Conservation (phyloP, 2,329 filamentous ascomycete species). For the Fusarium nygamai region DNA sequence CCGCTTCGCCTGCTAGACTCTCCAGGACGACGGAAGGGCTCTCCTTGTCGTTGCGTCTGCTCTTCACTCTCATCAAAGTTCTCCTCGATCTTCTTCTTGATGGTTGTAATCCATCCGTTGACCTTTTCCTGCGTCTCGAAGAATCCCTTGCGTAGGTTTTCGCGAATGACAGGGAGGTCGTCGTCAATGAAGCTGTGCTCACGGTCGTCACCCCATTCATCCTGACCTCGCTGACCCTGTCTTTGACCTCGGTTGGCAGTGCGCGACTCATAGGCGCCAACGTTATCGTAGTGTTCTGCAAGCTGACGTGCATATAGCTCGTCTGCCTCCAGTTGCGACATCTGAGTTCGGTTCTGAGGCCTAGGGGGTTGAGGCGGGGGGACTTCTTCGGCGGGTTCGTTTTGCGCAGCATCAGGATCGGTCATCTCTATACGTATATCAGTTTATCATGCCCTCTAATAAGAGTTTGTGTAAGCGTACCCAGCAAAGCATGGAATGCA, state of each 20-base stretch:
- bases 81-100: conserved; percentile 94
- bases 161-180: conserved; percentile 90
- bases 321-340: conserved; percentile 88
- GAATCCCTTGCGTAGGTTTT: conserved; percentile 95
- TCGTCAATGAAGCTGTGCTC: conserved; percentile 96
- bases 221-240: conserved; percentile 49
- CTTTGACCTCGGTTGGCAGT: conserved; percentile 59
- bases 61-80: conserved; percentile 79
- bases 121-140: conserved; percentile 92
- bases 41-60: conserved; percentile 42
- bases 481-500: conserved; percentile 93
- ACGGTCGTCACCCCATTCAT: conserved; percentile 64
- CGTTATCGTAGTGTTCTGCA: conserved; percentile 85
- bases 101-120: conserved; percentile 88
- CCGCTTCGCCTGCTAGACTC: conserved; percentile 77
- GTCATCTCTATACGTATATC: conserved; percentile 70
- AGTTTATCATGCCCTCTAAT: not conserved
- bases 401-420: conserved; percentile 73
- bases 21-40: conserved; percentile 61
- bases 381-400: conserved; percentile 65
- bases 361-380: conserved; percentile 83
- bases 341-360: conserved; percentile 69
- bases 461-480: conserved; percentile 54
- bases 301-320: conserved; percentile 92
- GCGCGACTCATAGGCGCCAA: conserved; percentile 66